These are phyloP conservation scores for Mitragyna speciosa DNA, from an alignment of 257 asterid genomes.

Conservation along the genomic window DNA sequence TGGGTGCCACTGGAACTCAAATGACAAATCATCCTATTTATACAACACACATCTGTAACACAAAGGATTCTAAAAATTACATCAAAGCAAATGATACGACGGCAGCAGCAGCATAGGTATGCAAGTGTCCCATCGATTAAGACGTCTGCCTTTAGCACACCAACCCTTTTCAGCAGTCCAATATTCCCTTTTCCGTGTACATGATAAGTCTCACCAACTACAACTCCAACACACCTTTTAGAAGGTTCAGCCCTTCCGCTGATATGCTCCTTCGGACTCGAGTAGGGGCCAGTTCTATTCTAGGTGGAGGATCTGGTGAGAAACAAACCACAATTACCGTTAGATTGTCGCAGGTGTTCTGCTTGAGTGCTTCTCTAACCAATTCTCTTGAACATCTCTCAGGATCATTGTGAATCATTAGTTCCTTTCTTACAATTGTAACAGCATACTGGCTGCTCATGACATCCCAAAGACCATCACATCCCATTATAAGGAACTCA, in stretches of 20 bases:
- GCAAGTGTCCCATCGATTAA: neutral
- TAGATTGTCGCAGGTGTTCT: constrained; percentile 77
- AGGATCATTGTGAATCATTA: constrained; percentile 86
- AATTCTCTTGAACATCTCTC: constrained; percentile 81
- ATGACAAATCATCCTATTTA: neutral
- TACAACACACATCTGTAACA: constrained; percentile 9
- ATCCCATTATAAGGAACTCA: constrained; percentile 85
- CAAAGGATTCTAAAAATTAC: neutral
- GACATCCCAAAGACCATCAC: constrained; percentile 95
- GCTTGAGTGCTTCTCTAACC: constrained; percentile 80
- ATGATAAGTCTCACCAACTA: constrained; percentile 29
- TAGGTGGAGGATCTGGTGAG: constrained; percentile 86
- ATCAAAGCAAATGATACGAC: constrained; percentile 4
- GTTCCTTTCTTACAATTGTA: constrained; percentile 77
- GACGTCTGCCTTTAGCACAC: neutral
- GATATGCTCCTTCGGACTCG: constrained; percentile 74
- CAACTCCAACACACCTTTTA: constrained; percentile 71
- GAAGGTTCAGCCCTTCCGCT: constrained; percentile 77
- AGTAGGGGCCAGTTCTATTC: constrained; percentile 51
- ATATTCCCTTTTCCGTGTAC: neutral
- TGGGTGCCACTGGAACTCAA: neutral
- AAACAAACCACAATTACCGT: constrained; percentile 79
- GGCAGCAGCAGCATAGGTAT: neutral
- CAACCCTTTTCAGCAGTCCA: neutral
- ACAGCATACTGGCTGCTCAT: constrained; percentile 96